Evolutionary conservation across 495 filamentous ascomycete species (phyloP), one percentile per base, ranked within the genome.

Genomic region (Penicillium daleae): DNA sequence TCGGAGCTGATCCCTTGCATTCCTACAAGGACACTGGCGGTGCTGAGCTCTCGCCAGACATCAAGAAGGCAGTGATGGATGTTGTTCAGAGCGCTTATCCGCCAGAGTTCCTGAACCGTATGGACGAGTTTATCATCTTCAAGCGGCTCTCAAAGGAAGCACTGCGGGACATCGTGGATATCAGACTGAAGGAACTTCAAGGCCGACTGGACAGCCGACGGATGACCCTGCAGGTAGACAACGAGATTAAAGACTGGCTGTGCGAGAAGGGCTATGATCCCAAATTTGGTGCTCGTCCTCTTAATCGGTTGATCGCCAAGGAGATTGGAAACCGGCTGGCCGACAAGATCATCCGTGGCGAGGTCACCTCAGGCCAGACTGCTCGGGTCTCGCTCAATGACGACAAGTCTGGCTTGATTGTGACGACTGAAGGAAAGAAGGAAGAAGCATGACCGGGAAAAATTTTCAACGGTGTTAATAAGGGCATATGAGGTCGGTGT

Each of bases 91-190:
- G 77, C 67, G 80, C 79, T 12, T 97, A 97, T 71, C 84, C 93
- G 6, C 95, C 96, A 13, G 94, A 98, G 71, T 99, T 98, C 81
- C 83, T 98, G 56, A 98, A 99, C 76, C 86, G 95, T 7, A 91
- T 98, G 56, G 95, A 98, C 75, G 93, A 96, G 57, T 97, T 98
- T 78, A 97, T 97, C 74, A 81, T 98, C 70, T 98, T 98, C 84
- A 90, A 89, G 70, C 85, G 93, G 9, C 85, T 97, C 3, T 92
- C 90, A 0, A 78, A 82, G 21, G 81, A 84, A 26, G 92, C 95
- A 48, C 85, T 98, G 27, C 80, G 92, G 7, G 95, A 96, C 67
- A 98, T 98, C 56, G 92, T 97, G 52, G 91, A 97, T 66, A 97
- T 98, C 59, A 86, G 95, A 54, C 79, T 98, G 37, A 86, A 83